These are phyloP conservation scores for Periconia sp. DNA, from an alignment of 2,329 filamentous ascomycete genomes.

Conservation along the genomic window DNA sequence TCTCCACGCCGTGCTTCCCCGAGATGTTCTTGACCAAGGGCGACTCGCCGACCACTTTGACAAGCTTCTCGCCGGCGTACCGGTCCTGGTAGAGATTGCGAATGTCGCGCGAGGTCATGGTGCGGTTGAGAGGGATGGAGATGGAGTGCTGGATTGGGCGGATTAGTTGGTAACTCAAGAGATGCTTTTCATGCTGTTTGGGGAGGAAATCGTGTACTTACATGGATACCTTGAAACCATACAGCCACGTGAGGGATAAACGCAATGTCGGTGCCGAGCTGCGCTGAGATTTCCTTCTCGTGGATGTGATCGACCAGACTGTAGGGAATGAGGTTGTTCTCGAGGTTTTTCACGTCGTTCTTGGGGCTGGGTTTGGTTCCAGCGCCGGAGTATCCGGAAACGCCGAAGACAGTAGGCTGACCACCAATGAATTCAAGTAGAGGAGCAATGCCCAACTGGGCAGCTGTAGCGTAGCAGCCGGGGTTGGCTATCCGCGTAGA, in stretches of 20 bases:
- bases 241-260: slow-evolving; percentile 95
- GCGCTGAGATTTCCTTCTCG: slow-evolving; percentile 82
- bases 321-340: slow-evolving; percentile 88
- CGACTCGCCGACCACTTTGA: slow-evolving; percentile 87
- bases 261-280: slow-evolving; percentile 72
- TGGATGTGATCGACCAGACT: slow-evolving; percentile 92
- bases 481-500: slow-evolving; percentile 87
- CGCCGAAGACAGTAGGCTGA: slow-evolving; percentile 81
- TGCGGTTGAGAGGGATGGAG: slow-evolving; percentile 80
- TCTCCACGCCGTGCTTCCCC: slow-evolving; percentile 85
- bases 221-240: slow-evolving; percentile 94
- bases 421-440: slow-evolving; percentile 76
- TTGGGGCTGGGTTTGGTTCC: slow-evolving; percentile 93
- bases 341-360: slow-evolving; percentile 83
- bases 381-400: slow-evolving; percentile 91
- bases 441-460: slow-evolving; percentile 85
- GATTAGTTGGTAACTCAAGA: slow-evolving; percentile 7
- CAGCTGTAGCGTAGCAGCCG: slow-evolving; percentile 92
- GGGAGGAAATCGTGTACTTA: slow-evolving; percentile 32
- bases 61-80: slow-evolving; percentile 92
- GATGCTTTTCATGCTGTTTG: too few relatives aligned
- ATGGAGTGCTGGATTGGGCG: slow-evolving; percentile 68
- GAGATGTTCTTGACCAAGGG: slow-evolving; percentile 84
- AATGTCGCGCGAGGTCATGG: slow-evolving; percentile 89
- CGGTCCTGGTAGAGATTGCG: slow-evolving; percentile 94